Base-by-base conservation (phyloP, 495 filamentous ascomycete genomes). In the Sphaerosporella brunnea region DNA sequence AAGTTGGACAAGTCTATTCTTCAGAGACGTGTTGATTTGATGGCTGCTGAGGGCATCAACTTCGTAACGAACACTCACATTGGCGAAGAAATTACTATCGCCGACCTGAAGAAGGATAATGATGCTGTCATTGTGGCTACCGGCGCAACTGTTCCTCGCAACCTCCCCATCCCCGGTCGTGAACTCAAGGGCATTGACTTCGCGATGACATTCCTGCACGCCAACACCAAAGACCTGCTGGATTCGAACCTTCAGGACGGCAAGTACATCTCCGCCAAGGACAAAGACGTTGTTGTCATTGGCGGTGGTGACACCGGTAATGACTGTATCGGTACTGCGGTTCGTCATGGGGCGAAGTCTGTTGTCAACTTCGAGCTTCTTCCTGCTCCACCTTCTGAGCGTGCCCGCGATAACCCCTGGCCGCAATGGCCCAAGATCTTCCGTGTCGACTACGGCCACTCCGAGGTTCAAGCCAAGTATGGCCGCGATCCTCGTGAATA, bases 1-100 rank as follows among this genome's bases (percentile, higher is more conserved):
- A 99, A 99, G 72, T 79, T 99, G 23, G 90, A 99, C 73, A 99
- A 99, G 74, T 84, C 83, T 61, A 74, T 99, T 48, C 90, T 99
- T 41, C 84, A 96, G 71, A 82, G 90, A 41, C 82, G 90, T 59
- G 84, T 90, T 18, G 81, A 99, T 65, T 80, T 99, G 65, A 93
- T 99, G 86, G 82, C 80, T 44, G 77, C 77, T 9, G 90, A 99
- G 65, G 92, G 90, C 26, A 65, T 96, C 61, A 70, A 75, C 45
- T 95, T 93, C 62, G 76, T 80, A 56, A 81, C 84, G 23, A 73
- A 77, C 53, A 73, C 80, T 36, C 63, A 78, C 23, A 71, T 99
- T 54, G 90, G 88, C 23, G 78, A 90, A 55, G 83, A 92, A 45
- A 66, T 87, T 32, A 73, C 74, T 26, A 68, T 96, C 26, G 64